Conservation (phyloP, 2,329 filamentous ascomycete species). For the Amauroascus verrucosus region DNA sequence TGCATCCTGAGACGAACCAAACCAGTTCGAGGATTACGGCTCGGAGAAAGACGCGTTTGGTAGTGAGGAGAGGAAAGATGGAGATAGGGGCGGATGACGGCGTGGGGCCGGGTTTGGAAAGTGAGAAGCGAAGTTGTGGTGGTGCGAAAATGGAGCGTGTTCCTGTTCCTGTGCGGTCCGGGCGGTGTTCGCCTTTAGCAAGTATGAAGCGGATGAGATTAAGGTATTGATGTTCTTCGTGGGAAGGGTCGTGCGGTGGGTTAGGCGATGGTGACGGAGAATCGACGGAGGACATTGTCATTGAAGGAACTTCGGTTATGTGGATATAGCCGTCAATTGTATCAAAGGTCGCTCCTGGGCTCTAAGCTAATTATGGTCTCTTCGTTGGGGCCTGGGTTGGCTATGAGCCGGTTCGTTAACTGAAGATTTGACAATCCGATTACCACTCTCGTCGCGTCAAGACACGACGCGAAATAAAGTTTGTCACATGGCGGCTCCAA, state of each 20-base stretch:
- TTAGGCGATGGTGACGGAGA: slow-evolving; percentile 11
- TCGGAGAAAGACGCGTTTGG: slow-evolving; percentile 88
- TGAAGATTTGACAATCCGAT: background rate
- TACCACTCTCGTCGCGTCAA: background rate
- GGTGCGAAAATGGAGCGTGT: slow-evolving; percentile 86
- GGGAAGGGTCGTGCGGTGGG: slow-evolving; percentile 30
- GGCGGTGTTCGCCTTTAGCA: slow-evolving; percentile 70
- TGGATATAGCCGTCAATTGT: background rate
- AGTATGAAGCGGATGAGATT: slow-evolving; percentile 80
- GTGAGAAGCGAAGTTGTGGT: slow-evolving; percentile 71
- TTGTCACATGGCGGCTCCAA: slow-evolving; percentile 3
- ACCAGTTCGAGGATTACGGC: slow-evolving; percentile 87
- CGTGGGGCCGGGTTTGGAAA: slow-evolving; percentile 48
- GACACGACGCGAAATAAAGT: slow-evolving; percentile 5
- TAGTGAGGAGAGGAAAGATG: slow-evolving; percentile 85
- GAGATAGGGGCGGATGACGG: slow-evolving; percentile 40
- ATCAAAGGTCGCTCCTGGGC: background rate
- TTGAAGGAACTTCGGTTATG: background rate
- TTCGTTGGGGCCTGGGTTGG: background rate
- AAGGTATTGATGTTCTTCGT: slow-evolving; percentile 93
- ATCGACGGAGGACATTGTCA: background rate
- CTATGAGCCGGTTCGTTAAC: too few species aligned
- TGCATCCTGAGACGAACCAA: slow-evolving; percentile 85
- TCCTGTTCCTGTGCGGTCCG: slow-evolving; percentile 87
- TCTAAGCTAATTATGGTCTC: background rate